A percentile compares a stretch with the other conserved stretches of the same genome.
Evolutionary conservation across 768 basidiomycete species (phyloP).

Genomic region (Candolleomyces eurysporus): DNA sequence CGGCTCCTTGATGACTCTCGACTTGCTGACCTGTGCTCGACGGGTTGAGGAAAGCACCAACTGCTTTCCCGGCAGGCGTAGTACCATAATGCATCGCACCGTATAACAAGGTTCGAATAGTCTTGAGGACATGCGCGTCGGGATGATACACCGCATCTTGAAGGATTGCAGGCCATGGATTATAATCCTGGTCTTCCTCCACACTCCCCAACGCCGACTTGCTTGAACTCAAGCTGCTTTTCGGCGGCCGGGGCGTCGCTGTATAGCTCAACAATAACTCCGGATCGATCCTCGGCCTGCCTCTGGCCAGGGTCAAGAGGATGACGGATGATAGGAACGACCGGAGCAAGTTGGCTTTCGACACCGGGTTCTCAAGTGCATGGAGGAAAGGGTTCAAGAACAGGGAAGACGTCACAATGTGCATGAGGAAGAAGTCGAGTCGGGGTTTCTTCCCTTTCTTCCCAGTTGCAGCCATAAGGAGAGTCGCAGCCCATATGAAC

Average conservation of each 20-base stretch:
- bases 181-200: conserved; percentile 33
- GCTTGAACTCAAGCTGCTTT: conserved; percentile 8
- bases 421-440: conserved; percentile 61
- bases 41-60: conserved; percentile 33
- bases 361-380: conserved; percentile 26
- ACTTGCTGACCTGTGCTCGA: conserved; percentile 13
- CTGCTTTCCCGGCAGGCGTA: conserved; percentile 34
- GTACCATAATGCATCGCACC: conserved; percentile 48
- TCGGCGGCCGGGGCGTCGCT: conserved; percentile 36
- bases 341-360: conserved; percentile 46
- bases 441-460: conserved; percentile 46
- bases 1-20: conserved; percentile 46
- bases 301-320: conserved; percentile 35
- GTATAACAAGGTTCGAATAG: conserved; percentile 45
- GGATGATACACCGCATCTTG: conserved; percentile 45
- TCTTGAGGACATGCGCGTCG: conserved; percentile 52
- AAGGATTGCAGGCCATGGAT: conserved; percentile 53
- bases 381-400: conserved; percentile 45
- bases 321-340: conserved; percentile 40
- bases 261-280: conserved; percentile 46
- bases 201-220: conserved; percentile 34
- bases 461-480: conserved; percentile 47
- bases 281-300: conserved; percentile 52
- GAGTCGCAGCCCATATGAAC: conserved; percentile 43
- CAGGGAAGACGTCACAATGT: conserved; percentile 50